These are phyloP conservation scores for Daphne laureola DNA, from an alignment of 441 rosid genomes.

Conservation along the genomic window DNA sequence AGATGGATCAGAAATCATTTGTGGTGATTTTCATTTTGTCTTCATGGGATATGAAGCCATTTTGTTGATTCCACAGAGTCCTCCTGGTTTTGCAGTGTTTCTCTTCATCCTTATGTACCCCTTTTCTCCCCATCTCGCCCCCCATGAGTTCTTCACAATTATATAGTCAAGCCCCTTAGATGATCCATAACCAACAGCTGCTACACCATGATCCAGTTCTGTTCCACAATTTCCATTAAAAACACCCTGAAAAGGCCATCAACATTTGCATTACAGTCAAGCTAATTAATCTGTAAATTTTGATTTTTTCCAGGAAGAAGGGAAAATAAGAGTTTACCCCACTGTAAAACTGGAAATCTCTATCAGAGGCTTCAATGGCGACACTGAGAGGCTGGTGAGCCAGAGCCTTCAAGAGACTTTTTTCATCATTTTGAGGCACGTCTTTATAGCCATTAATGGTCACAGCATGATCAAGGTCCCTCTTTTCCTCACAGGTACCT, in stretches of 20 bases:
- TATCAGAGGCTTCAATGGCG: constrained; percentile 88
- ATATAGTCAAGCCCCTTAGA: constrained; percentile 58
- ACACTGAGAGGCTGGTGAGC: constrained; percentile 88
- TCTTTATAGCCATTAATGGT: constrained; percentile 75
- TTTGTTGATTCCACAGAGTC: constrained; percentile 82
- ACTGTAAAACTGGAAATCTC: constrained; percentile 91
- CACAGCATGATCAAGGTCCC: constrained; percentile 38
- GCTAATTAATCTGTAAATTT: neutral
- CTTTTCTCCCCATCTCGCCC: constrained; percentile 85
- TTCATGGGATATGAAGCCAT: constrained; percentile 92
- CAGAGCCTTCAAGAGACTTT: constrained; percentile 66
- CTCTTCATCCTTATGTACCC: constrained; percentile 87
- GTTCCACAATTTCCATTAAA: constrained; percentile 79
- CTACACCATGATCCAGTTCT: constrained; percentile 75
- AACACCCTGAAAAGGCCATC: constrained; percentile 55
- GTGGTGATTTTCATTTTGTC: constrained; percentile 19
- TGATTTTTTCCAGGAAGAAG: neutral
- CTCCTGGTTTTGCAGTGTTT: constrained; percentile 69
- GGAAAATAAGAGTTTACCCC: constrained; percentile 40
- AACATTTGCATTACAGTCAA: neutral
- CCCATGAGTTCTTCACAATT: constrained; percentile 90
- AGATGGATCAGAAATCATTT: too few relatives aligned
- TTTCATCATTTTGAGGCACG: constrained; percentile 68
- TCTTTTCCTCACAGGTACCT: constrained; percentile 66
- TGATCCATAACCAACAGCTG: constrained; percentile 92